Evolutionary conservation across 768 basidiomycete species (phyloP), one percentile per base, ranked within the genome.

Genomic region (Tylopilus sp.): DNA sequence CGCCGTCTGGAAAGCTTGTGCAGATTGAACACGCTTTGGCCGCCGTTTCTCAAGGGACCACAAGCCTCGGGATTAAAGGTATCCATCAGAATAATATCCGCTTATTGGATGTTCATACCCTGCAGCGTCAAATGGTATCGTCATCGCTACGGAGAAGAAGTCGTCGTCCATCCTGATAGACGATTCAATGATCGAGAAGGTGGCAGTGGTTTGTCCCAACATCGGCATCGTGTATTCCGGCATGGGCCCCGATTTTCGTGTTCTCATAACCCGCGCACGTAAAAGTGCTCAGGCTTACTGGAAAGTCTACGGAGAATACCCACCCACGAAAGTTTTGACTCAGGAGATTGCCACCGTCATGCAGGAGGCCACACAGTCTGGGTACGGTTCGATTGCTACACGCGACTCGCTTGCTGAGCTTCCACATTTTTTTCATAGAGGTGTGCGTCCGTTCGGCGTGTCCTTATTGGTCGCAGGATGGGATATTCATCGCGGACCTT

Each of bases 11-110:
- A 58, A 97, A 94, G 79, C 83, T 99, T 45, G 95, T 99, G 53
- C 97, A 99, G 77, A 99, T 99, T 68, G 97, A 99, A 76, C 97
- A 99, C 74, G 97, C 97, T 41, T 78, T 99, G 55, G 97, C 97
- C 50, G 95, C 95, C 28, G 95, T 98, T 52, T 82, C 90, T 21
- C 88, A 90, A 61, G 95, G 95, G 52, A 95, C 94, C 40, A 98
- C 97, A 39, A 94, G 91, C 72, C 82, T 99, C 40, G 97, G 97
- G 48, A 98, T 99, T 71, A 98, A 98, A 80, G 97, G 97, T 95
- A 61, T 56, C 64, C n/a, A 52, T 47, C 45, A 50, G 50, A 47
- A 11, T 68, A 59, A 67, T 67, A 8, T 66, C 65, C 66, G 65
- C 51, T 42, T 33, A 43, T 40, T 48, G 3, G 28, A 47, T 41